These are phyloP conservation scores for Cerioporus squamosus DNA, from an alignment of 1,284 basidiomycete genomes.

Conservation along the genomic window DNA sequence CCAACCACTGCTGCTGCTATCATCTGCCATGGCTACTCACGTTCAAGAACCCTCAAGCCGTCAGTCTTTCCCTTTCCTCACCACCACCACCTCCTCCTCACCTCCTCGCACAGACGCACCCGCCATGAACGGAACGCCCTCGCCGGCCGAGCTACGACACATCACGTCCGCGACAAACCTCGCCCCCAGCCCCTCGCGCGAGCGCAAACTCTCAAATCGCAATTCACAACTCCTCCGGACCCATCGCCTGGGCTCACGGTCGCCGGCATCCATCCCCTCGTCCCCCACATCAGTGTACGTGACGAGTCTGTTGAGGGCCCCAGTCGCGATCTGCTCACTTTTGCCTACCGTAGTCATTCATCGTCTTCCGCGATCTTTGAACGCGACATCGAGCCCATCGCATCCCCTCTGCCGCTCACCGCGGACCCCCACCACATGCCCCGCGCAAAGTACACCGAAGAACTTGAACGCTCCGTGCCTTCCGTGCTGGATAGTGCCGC, in stretches of 20 bases:
- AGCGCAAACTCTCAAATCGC: conserved; percentile 45
- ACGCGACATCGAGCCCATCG: conserved; percentile 76
- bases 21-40: conserved; percentile 24
- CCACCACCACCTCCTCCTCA: conserved; percentile 11
- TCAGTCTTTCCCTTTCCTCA: conserved; percentile 8
- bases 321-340: conserved; percentile 6
- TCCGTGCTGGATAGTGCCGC: conserved; percentile 78
- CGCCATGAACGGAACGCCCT: conserved; percentile 21
- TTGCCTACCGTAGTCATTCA: conserved; percentile 54
- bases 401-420: conserved; percentile 45
- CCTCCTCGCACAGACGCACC: conserved; percentile 11
- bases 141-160: conserved; percentile 46
- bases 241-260: conserved; percentile 57
- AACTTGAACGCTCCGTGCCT: conserved; percentile 73
- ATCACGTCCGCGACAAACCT: conserved; percentile 49
- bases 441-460: conserved; percentile 69
- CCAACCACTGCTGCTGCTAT: conserved; percentile 18
- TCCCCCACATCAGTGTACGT: conserved; percentile 77
- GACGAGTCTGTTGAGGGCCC: conserved; percentile 3
- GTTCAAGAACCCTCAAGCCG: conserved; percentile 16
- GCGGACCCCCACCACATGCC: conserved; percentile 72
- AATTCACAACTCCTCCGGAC: conserved; percentile 50
- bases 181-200: conserved; percentile 38
- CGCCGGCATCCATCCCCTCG: conserved; percentile 72
- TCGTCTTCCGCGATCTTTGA: conserved; percentile 84